Conservation (phyloP, 139 green algal species). For the Picochlorum sp. region DNA sequence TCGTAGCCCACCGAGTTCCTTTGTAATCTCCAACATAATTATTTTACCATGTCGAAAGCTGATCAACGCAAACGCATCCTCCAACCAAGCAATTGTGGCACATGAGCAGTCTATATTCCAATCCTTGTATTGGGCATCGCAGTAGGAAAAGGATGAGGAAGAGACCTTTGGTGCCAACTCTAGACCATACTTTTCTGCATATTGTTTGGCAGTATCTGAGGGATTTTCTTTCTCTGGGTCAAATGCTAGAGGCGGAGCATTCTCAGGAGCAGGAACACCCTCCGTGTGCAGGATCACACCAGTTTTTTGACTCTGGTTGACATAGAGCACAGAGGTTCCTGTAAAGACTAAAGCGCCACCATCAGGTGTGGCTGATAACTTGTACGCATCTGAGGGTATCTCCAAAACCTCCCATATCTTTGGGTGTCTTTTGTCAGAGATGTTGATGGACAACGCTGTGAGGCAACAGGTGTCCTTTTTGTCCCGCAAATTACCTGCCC, state of each 20-base stretch:
- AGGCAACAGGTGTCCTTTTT: conserved; percentile 70
- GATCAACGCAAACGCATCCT: conserved; percentile 35
- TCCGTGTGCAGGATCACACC: conserved; percentile 22
- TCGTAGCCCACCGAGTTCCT: conserved; percentile 20
- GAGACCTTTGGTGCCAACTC: conserved; percentile 47
- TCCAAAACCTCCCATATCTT: conserved; percentile 59
- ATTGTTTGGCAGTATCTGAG: conserved; percentile 20
- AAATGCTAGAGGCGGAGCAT: conserved; percentile 40
- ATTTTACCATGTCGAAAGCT: conserved; percentile 51
- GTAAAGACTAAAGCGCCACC: conserved; percentile 76
- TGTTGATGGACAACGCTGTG: conserved; percentile 71
- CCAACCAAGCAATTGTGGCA: conserved; percentile 25
- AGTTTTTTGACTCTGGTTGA: conserved; percentile 41
- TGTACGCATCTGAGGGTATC: conserved; percentile 64
- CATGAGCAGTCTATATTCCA: conserved; percentile 30
- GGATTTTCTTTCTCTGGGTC: conserved; percentile 21
- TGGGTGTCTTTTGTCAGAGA: conserved; percentile 57
- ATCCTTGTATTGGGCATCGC: conserved; percentile 16
- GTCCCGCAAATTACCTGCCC: conserved; percentile 45
- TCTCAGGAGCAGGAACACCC: neutral
- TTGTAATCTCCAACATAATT: conserved; percentile 38
- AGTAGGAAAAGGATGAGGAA: conserved; percentile 13
- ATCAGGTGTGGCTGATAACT: conserved; percentile 54
- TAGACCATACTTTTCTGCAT: conserved; percentile 36
- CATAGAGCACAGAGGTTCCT: conserved; percentile 66